Evolutionary conservation across 148 eudicot genomes (phyloP).

Genomic region (Fagopyrum tataricum): DNA sequence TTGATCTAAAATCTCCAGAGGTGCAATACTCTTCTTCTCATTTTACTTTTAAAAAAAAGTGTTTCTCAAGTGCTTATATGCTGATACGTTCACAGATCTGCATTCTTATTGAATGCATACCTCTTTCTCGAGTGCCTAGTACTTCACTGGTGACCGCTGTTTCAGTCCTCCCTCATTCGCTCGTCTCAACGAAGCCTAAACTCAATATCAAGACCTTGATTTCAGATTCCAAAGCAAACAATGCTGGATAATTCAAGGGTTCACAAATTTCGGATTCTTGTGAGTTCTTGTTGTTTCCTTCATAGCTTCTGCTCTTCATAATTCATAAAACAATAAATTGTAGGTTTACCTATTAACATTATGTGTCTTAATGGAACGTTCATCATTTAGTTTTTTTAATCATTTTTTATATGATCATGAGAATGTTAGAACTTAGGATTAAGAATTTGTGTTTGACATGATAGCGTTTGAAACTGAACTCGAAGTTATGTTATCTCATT

Average conservation of each 20-base stretch:
- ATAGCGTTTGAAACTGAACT: too few relatives aligned
- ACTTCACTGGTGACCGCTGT: constrained; percentile 48
- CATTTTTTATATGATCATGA: background rate
- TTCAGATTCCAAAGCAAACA: constrained; percentile 34
- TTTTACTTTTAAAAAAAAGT: background rate
- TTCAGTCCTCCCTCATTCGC: constrained; percentile 57
- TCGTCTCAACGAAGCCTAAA: constrained; percentile 53
- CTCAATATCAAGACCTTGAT: constrained; percentile 51
- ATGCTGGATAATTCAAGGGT: constrained; percentile 7
- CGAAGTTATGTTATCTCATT: too few relatives aligned
- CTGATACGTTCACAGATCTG: constrained; percentile 40
- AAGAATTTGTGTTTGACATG: too few relatives aligned
- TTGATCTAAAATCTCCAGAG: constrained; percentile 74
- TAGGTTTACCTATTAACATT: background rate
- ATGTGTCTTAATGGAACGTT: background rate
- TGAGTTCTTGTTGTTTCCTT: background rate
- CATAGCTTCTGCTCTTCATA: background rate
- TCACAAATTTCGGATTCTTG: background rate
- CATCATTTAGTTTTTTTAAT: background rate
- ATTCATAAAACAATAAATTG: background rate
- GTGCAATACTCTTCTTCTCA: constrained; percentile 20
- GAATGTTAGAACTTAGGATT: too few relatives aligned
- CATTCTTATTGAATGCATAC: constrained; percentile 58
- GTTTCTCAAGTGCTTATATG: background rate
- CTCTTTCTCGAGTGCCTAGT: constrained; percentile 48